phyloP scores from a whole-genome alignment of 495 filamentous ascomycete species.

The Aspergillus haitiensis region DNA sequence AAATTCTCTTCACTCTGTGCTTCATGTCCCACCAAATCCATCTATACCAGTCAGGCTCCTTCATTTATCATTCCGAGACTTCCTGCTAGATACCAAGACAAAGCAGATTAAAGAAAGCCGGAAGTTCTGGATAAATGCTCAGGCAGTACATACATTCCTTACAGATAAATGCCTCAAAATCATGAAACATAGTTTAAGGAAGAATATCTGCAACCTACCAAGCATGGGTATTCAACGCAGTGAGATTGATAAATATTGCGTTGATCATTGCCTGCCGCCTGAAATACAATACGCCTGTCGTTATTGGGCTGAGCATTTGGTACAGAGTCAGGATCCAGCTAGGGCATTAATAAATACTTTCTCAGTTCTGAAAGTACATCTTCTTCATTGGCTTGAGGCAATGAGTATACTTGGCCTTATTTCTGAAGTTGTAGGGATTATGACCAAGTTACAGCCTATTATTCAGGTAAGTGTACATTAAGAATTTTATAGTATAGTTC shows the following conservation, averaged over 20 bases:
- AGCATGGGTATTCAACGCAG: conserved; percentile 23
- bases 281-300: conserved; percentile 43
- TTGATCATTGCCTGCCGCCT: conserved; percentile 26
- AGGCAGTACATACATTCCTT: not conserved
- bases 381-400: conserved; percentile 50
- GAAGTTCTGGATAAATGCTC: not conserved
- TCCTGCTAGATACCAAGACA: conserved; percentile 37
- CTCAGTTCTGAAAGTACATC: conserved; percentile 40
- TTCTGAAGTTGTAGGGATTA: conserved; percentile 22
- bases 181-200: conserved; percentile 29
- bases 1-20: conserved; percentile 23
- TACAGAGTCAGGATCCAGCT: conserved; percentile 28
- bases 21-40: conserved; percentile 33
- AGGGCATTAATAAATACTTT: conserved; percentile 23
- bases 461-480: conserved; percentile 10
- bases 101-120: too few species aligned
- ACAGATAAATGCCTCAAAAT: conserved; percentile 28
- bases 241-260: conserved; percentile 24
- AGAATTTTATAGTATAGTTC: too few species aligned
- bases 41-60: conserved; percentile 37
- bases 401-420: conserved; percentile 37
- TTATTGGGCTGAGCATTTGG: conserved; percentile 45
- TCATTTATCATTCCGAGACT: conserved; percentile 56
- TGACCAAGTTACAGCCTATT: conserved; percentile 5
- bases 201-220: conserved; percentile 42